Percentiles rank a stretch among this genome's conserved stretches.
These are phyloP conservation scores for Coemansia sp. DNA, from an alignment of 192 early-diverging fungal genomes.

Conservation along the genomic window DNA sequence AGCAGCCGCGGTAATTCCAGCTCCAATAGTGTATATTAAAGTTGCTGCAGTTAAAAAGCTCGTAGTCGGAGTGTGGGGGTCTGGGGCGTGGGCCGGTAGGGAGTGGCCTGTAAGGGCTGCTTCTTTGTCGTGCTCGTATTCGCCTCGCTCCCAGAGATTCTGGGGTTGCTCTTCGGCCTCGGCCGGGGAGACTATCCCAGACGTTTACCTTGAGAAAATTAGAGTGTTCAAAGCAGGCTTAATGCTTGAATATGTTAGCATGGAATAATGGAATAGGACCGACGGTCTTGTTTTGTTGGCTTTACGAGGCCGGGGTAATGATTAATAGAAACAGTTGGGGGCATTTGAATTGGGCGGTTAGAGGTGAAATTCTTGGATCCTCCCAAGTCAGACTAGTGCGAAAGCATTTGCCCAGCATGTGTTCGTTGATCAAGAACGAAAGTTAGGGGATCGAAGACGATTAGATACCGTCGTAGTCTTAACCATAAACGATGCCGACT, in stretches of 20 bases:
- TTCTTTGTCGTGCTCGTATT: neutral
- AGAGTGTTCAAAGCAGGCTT: conserved; percentile 65
- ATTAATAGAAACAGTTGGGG: conserved; percentile 82
- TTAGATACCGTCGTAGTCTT: conserved; percentile 83
- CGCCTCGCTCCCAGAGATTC: neutral
- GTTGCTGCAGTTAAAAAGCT: conserved; percentile 64
- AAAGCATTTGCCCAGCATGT: conserved; percentile 76
- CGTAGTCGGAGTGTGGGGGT: conserved; percentile 56
- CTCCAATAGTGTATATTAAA: conserved; percentile 62
- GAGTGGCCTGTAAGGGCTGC: conserved; percentile 28
- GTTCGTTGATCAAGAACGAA: conserved; percentile 74
- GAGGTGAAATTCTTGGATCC: conserved; percentile 89
- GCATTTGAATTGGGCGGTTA: conserved; percentile 79
- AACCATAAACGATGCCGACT: conserved; percentile 84
- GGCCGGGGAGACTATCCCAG: too few species aligned
- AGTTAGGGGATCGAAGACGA: conserved; percentile 81
- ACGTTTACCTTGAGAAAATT: conserved; percentile 68
- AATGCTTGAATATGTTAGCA: conserved; percentile 65
- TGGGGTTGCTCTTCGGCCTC: conserved; percentile 3
- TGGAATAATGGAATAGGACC: conserved; percentile 71
- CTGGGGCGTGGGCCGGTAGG: conserved; percentile 35
- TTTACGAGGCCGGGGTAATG: conserved; percentile 65
- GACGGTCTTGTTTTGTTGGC: conserved; percentile 67
- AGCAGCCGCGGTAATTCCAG: conserved; percentile 59
- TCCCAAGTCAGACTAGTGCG: conserved; percentile 77